Evolutionary conservation across 805 yeast genomes (phyloP), one percentile per base, ranked within the genome.

Genomic region (Yarrowia sp.): DNA sequence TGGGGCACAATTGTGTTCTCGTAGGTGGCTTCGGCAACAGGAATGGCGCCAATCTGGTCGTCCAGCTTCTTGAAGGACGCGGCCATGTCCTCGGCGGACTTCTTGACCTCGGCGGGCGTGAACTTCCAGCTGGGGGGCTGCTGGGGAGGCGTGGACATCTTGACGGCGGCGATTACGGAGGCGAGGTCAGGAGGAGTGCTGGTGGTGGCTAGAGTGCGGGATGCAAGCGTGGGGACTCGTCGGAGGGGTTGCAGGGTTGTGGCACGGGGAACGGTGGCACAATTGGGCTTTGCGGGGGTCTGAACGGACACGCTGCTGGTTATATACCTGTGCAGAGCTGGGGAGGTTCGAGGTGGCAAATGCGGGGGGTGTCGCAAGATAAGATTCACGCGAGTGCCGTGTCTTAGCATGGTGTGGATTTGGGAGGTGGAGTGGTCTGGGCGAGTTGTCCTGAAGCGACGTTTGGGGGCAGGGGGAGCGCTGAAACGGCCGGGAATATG

Each of bases 1-100:
- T 75, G 77, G 14, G 87, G 85, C 59, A 75, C 72, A 62, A 88
- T 78, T 12, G 84, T 81, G 60, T 76, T 78, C 2, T 83, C 87
- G 63, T 87, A 73, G 1, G 85, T 76, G 5, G 90, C 86, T 14
- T 71, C 68, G 9, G 77, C 77, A 7, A 44, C 31, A 33, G 62
- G 53, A 14, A 77, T 67, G 1, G 76, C 67, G 9, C 84, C 89
- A 63, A 88, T 75, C 25, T 69, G 60, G 68, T 89, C 87, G 67
- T 84, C 81, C 46, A 84, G 69, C 2, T 68, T 72, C 47, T 72
- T 77, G 19, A 55, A 38, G 6, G 46, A 38, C 13, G 35, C 47
- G 4, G 47, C 61, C 29, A 55, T 29, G 9, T 55, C 47, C 4
- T 25, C 19, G 47, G 61, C 46, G 21, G 46, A 4, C 38, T 38